A percentile compares a stretch with the other conserved stretches of the same genome.
These are phyloP conservation scores for Hippophae tibetana DNA, from an alignment of 306 rosid species.

Conservation along the genomic window DNA sequence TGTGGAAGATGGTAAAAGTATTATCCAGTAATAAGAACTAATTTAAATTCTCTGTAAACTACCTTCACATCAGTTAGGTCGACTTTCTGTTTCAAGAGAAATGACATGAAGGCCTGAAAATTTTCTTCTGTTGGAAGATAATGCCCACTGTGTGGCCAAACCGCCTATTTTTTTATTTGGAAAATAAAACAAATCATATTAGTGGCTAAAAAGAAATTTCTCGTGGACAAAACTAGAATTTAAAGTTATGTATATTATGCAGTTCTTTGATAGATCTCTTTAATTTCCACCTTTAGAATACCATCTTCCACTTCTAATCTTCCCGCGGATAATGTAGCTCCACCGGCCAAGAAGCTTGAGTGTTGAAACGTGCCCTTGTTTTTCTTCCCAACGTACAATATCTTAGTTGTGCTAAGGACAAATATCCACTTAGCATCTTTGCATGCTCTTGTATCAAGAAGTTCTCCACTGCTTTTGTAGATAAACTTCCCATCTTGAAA, in stretches of 20 bases:
- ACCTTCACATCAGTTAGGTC: conserved; percentile 74
- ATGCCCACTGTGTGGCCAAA: conserved; percentile 97
- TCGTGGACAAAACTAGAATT: neutral
- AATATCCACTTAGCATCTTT: conserved; percentile 66
- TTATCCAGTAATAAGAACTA: neutral
- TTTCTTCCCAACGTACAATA: conserved; percentile 59
- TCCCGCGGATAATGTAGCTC: conserved; percentile 85
- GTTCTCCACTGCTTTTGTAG: conserved; percentile 35
- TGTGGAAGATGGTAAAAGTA: neutral
- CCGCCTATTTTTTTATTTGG: conserved; percentile 33
- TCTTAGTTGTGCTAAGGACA: conserved; percentile 75
- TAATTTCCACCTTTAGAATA: conserved; percentile 52
- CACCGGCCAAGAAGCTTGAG: conserved; percentile 90
- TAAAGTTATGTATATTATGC: neutral
- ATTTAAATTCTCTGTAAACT: conserved; percentile 6
- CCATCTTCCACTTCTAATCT: conserved; percentile 61
- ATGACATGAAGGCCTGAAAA: conserved; percentile 53
- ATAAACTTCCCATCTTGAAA: conserved; percentile 46
- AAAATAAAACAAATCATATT: conserved; percentile 10
- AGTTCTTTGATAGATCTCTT: conserved; percentile 4
- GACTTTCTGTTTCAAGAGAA: conserved; percentile 48
- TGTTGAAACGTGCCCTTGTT: conserved; percentile 87
- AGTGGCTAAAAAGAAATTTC: conserved; percentile 9
- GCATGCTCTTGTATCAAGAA: conserved; percentile 40
- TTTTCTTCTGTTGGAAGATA: conserved; percentile 85